Conservation (phyloP, 306 rosid genomes). For the Begonia loranthoides region DNA sequence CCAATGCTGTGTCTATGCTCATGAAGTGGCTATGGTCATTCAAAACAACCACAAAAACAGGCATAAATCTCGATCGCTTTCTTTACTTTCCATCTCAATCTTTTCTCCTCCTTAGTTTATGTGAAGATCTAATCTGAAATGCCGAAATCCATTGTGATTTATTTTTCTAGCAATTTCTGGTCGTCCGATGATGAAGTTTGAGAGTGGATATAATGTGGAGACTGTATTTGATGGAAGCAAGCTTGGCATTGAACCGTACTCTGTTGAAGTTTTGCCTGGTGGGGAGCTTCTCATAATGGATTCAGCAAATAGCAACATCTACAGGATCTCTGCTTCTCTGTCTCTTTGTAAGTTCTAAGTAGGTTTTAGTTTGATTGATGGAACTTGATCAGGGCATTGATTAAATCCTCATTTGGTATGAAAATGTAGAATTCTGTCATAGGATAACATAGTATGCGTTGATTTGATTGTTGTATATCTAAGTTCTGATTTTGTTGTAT, state of each 20-base stretch:
- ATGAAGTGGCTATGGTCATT: constrained; percentile 76
- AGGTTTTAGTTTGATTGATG: too few species aligned
- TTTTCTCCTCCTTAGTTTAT: constrained; percentile 1
- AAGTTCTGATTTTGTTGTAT: too few species aligned
- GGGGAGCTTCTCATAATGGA: constrained; percentile 88
- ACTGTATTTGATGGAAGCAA: constrained; percentile 97
- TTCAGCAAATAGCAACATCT: constrained; percentile 68
- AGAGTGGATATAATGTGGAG: constrained; percentile 83
- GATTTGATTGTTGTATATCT: too few species aligned
- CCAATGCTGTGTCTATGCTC: constrained; percentile 49
- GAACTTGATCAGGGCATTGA: too few species aligned
- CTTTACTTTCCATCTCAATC: background rate
- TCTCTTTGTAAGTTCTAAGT: constrained; percentile 55
- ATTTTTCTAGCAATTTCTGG: constrained; percentile 42
- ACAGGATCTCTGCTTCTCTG: constrained; percentile 72
- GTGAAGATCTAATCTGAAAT: constrained; percentile 2
- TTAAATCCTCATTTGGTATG: too few species aligned
- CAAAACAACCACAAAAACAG: constrained; percentile 59
- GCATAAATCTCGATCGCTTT: constrained; percentile 40
- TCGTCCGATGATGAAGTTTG: constrained; percentile 80
- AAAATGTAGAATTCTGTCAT: too few species aligned
- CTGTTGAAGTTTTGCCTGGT: constrained; percentile 61
- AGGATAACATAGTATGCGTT: too few species aligned
- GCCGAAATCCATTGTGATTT: constrained; percentile 4
- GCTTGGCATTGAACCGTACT: constrained; percentile 87